A percentile compares a stretch with the other conserved stretches of the same genome.
These are phyloP conservation scores for Cutaneotrichosporon arboriforme DNA, from an alignment of 1,284 basidiomycete species.

Conservation along the genomic window DNA sequence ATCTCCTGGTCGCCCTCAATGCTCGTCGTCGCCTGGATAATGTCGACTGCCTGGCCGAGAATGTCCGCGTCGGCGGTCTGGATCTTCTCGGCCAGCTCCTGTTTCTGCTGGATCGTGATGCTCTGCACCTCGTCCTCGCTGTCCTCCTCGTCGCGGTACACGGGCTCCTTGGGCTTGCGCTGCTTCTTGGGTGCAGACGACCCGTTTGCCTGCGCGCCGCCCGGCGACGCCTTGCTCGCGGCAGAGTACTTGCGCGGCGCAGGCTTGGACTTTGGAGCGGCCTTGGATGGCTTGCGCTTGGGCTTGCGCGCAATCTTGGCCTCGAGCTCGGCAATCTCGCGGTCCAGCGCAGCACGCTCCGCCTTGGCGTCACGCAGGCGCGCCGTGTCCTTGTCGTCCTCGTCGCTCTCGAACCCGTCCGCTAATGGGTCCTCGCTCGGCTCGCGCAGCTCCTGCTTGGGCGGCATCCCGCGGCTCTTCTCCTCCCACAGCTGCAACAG, in stretches of 20 bases:
- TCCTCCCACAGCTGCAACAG: constrained; percentile 82
- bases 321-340: constrained; percentile 35
- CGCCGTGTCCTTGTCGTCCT: constrained; percentile 48
- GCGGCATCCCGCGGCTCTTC: constrained; percentile 77
- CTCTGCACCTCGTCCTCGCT: constrained; percentile 33
- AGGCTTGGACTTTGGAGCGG: constrained; percentile 45
- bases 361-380: constrained; percentile 19
- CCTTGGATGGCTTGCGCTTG: constrained; percentile 32
- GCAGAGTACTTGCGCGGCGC: constrained; percentile 40
- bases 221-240: constrained; percentile 30
- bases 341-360: constrained; percentile 14
- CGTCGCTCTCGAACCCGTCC: constrained; percentile 51
- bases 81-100: constrained; percentile 90
- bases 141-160: constrained; percentile 47
- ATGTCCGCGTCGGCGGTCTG: constrained; percentile 68
- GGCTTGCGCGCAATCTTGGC: constrained; percentile 23
- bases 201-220: constrained; percentile 23
- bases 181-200: constrained; percentile 33
- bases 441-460: constrained; percentile 45
- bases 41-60: constrained; percentile 77
- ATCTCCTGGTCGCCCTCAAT: constrained; percentile 90
- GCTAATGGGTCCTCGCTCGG: constrained; percentile 54
- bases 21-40: constrained; percentile 83
- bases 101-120: constrained; percentile 88
- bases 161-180: constrained; percentile 35